Percentiles rank a stretch among this genome's conserved stretches.
Conservation (phyloP, 495 filamentous ascomycete species). For the Cairneyella variabilis region DNA sequence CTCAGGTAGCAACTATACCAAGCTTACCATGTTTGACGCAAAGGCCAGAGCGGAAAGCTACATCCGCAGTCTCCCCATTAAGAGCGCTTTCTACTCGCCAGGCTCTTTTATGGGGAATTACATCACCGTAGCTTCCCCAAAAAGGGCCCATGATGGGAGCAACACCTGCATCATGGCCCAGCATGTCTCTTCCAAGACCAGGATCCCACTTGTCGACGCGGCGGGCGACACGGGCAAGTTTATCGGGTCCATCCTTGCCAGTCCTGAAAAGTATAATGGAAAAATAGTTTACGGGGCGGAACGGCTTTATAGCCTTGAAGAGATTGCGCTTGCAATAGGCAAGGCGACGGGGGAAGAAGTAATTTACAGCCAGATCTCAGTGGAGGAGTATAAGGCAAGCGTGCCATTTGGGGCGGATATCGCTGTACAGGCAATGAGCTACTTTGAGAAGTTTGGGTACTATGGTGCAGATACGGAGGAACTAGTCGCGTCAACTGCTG, state of each 20-base stretch:
- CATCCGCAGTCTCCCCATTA: slow-evolving; percentile 34
- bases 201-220: slow-evolving; percentile 42
- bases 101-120: slow-evolving; percentile 52
- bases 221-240: slow-evolving; percentile 47
- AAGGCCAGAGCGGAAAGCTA: slow-evolving; percentile 41
- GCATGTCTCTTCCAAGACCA: slow-evolving; percentile 25
- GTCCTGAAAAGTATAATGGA: slow-evolving; percentile 47
- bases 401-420: slow-evolving; percentile 29
- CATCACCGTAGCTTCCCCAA: slow-evolving; percentile 20
- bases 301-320: slow-evolving; percentile 32
- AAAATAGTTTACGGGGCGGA: slow-evolving; percentile 39
- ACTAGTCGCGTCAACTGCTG: slow-evolving; percentile 37
- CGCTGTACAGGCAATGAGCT: slow-evolving; percentile 34
- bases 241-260: slow-evolving; percentile 45
- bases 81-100: slow-evolving; percentile 38
- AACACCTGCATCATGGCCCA: slow-evolving; percentile 31
- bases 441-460: slow-evolving; percentile 41
- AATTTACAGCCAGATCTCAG: slow-evolving; percentile 38
- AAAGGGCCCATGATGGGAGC: slow-evolving; percentile 26
- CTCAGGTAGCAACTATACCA: slow-evolving; percentile 34
- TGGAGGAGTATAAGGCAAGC: slow-evolving; percentile 32
- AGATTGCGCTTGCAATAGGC: slow-evolving; percentile 34
- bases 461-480: slow-evolving; percentile 38
- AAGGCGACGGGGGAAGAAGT: slow-evolving; percentile 44
- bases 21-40: slow-evolving; percentile 39